Evolutionary conservation across 2,329 filamentous ascomycete genomes (phyloP), one percentile per base, ranked within the genome.

Genomic region (Pseudogymnoascus sp.): DNA sequence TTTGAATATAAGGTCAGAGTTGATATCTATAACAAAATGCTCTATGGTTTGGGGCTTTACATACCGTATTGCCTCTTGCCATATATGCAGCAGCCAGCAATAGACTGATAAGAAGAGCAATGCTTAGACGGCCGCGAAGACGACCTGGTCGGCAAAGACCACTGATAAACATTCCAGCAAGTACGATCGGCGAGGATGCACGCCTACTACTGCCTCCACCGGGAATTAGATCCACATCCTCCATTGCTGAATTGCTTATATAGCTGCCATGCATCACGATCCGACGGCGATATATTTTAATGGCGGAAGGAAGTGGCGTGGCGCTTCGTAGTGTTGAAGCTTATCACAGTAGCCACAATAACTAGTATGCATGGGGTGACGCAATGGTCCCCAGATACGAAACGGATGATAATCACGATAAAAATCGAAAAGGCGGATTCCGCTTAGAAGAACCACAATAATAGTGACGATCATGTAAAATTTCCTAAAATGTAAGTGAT

Each of bases 61-160:
- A 56, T 56, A 56, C 50, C 29, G 50, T 56, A 56, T 56, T 56
- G 14, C 50, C 50, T 33, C 50, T 56, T 29, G 14, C 50, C 50
- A 56, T 56, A 29, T 29, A n/a, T 44, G 47, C 65, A 26, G 64
- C 24, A 62, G 65, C 33, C 42, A 61, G 24, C 37, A 64, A 65
- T 3, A 70, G 6, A n/a, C 61, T 62, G 8, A 65, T 62, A 26
- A 59, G 33, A 5, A 66, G n/a, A 21, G 62, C 37, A 33, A 69
- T 44, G 1, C 61, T 5, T 11, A 67, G 35, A 21, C 65, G 60
- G 29, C 64, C 64, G 16, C 67, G 65, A 44, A 68, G 40, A 26
- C 67, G 64, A 60, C 65, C 65, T 24, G 67, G 68, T 21, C 67
- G 63, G 42, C 65, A 60, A 6, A 70, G 44, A 33, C 64, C 63